These are phyloP conservation scores for Lindgomyces ingoldianus DNA, from an alignment of 495 filamentous ascomycete genomes.

Conservation along the genomic window DNA sequence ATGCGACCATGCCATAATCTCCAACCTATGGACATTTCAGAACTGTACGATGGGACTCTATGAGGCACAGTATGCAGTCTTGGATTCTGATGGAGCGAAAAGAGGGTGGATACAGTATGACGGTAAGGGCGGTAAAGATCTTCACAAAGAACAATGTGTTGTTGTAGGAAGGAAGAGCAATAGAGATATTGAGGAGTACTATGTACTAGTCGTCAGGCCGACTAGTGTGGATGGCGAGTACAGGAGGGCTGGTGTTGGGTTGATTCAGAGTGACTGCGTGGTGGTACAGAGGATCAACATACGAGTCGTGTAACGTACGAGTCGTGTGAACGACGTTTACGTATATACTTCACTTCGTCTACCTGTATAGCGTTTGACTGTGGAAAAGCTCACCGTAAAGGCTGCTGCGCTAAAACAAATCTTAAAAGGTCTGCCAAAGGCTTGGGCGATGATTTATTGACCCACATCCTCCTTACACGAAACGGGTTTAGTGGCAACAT, in stretches of 20 bases:
- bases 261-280: not conserved
- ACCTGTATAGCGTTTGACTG: not conserved
- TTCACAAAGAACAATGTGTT: not conserved
- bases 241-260: not conserved
- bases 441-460: no score
- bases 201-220: not conserved
- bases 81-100: constrained; percentile 1
- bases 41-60: not conserved
- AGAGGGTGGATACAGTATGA: constrained; percentile 8
- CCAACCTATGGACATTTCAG: not conserved
- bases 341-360: not conserved
- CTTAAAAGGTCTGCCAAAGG: not conserved
- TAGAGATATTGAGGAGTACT: not conserved
- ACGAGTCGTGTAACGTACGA: not conserved
- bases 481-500: not conserved
- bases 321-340: not conserved
- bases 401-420: not conserved
- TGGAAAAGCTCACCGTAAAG: not conserved
- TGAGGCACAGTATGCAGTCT: constrained; percentile 3
- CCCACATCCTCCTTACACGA: not conserved
- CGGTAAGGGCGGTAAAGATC: not conserved
- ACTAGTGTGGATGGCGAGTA: not conserved
- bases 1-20: not conserved
- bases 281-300: not conserved
- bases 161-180: not conserved